Base-by-base conservation (phyloP, 2,329 filamentous ascomycete genomes). In the Graphium sp. region DNA sequence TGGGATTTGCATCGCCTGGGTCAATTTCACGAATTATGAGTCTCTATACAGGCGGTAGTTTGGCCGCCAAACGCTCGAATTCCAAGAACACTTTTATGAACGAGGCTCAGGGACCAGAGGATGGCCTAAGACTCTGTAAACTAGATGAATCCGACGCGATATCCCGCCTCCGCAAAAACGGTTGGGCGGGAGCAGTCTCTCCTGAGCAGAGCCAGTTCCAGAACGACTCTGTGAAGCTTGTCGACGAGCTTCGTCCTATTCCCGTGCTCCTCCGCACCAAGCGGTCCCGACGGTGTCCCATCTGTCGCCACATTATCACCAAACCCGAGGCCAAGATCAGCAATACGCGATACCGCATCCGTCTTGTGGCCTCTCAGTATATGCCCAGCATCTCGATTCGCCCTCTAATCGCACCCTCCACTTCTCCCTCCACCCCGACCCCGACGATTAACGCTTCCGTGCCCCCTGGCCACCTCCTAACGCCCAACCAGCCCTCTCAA, bases 301-400 rank as follows among this genome's bases (percentile, higher is more conserved):
- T 76, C 8, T 98, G 89, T 53, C 77, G 89, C 9, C 87, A 95
- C 55, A 94, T 95, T 46, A 77, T 98, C 40, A 80, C 83, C 35
- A 91, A 92, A 48, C 89, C 87, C 10, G 89, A 98, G 52, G 70
- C 75, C 34, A 98, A 95, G 51, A 75, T 92, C 18, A 72, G 74
- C 26, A 87, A 79, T 29, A 89, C 80, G 6, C 77, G 85, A 18
- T 95, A 89, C 65, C 80, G 87, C 43, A 94, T 98, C 49, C 79
- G 82, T 31, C 66, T 95, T 1, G 74, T 95, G 5, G 91, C 89
- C 14, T 68, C 76, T 31, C 83, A 76, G 46, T 87, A 91, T 52
- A 82, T 98, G 36, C 89, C 89, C 1, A 74, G 73, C 34, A 73
- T 94, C 35, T 69, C 72, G 18, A 68, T 94, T 40, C 68, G 70